Evolutionary conservation across 2,329 filamentous ascomycete genomes (phyloP).

Genomic region (Colletotrichum liaoningense): DNA sequence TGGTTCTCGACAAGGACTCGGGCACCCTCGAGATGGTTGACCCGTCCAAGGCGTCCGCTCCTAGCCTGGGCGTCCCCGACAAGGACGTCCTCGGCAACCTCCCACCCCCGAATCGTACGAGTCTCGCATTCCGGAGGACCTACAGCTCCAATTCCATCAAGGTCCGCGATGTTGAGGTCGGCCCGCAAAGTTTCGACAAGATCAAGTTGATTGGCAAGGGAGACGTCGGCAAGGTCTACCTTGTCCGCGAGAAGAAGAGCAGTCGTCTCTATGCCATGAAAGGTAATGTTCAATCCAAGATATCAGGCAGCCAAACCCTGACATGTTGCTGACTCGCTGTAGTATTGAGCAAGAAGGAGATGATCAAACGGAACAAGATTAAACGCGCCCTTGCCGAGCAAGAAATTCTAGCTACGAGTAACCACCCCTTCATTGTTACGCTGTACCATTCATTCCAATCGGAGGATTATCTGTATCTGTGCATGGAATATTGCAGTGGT

Average conservation of each 20-base stretch:
- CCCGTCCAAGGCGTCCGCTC: conserved; percentile 43
- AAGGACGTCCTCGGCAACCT: conserved; percentile 70
- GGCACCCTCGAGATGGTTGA: conserved; percentile 60
- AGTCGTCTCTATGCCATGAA: conserved; percentile 98
- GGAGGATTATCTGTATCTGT: conserved; percentile 98
- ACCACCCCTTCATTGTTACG: conserved; percentile 98
- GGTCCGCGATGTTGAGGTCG: conserved; percentile 95
- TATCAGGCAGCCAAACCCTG: not conserved
- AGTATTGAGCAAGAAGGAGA: conserved; percentile 99
- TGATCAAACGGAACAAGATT: conserved; percentile 99
- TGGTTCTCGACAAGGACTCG: conserved; percentile 68
- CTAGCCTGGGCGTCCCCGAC: conserved; percentile 50
- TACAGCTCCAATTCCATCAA: conserved; percentile 99
- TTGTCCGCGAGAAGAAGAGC: conserved; percentile 98
- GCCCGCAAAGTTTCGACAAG: conserved; percentile 97
- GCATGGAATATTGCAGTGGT: conserved; percentile 99
- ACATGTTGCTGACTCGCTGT: conserved; percentile 49
- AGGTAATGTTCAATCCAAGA: conserved; percentile 66
- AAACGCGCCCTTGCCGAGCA: conserved; percentile 97
- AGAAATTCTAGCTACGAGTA: conserved; percentile 97
- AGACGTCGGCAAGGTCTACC: conserved; percentile 97
- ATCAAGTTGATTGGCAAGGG: conserved; percentile 99
- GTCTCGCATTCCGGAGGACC: conserved; percentile 87
- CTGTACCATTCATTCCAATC: conserved; percentile 99
- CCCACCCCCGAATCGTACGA: conserved; percentile 73